Base-by-base conservation (phyloP, 228 moss, liverwort and hornwort species). In the Sphagnum fallax region DNA sequence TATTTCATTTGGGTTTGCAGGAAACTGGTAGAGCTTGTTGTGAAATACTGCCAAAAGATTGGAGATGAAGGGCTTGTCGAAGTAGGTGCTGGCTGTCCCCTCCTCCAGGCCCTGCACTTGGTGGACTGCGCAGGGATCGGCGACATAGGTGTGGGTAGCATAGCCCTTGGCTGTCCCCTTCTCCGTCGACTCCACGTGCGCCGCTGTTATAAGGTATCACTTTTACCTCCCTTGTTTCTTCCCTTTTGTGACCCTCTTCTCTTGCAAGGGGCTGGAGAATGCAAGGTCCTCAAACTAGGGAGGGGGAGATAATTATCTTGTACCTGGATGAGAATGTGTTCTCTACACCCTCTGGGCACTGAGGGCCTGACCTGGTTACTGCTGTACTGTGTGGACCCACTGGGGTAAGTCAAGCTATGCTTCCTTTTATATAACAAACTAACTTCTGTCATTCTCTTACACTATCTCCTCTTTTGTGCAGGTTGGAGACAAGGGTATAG, bases 61-160 rank as follows among this genome's bases (percentile, higher is more conserved):
- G 91, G 86, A 8, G 86, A 91, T 50, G 88, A 91, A 75, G 91
- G 91, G 48, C 75, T 91, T 74, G 88, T 86, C 75, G 91, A 86
- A 76, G 82, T 91, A 1, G 91, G 91, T 47, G 86, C 78, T 69
- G 91, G 88, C 62, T 91, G 88, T 58, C 77, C 88, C 67, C 84
- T 81, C 72, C 70, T 88, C 60, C 78, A 78, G 61, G 79, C 82
- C 11, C 74, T 91, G 58, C 86, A 91, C 70, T 74, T 88, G 77
- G 88, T 85, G 10, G 88, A 91, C 76, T 91, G 86, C 71, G 83
- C 88, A 67, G 81, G 82, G 47, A 84, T 91, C 52, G 84, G 88
- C 12, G 86, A 91, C 67, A 70, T 83, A 6, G 86, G 83, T 5
- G 82, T 91, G 32, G 80, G 84, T 67, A 88, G 80, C 64, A 84